Base-by-base conservation (phyloP, 179 eudicot genomes). In the Nepenthes alata region DNA sequence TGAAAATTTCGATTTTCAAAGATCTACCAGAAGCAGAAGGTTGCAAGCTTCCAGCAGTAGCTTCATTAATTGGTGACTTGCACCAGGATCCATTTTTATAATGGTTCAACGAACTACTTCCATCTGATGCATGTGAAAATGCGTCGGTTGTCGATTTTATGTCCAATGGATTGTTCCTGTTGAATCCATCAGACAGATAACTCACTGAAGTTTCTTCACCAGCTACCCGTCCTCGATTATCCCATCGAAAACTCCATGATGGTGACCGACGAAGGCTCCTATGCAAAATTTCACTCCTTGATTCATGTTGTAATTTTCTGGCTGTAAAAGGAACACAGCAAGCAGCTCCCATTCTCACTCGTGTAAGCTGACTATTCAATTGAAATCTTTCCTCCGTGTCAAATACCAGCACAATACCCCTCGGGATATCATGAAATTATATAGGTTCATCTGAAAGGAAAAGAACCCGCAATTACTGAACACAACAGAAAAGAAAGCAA, bases 201-300 rank as follows among this genome's bases (percentile, higher is more conserved):
- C 80, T 77, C 45, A 77, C 37, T 45, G 95, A 79, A 49, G 83
- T 66, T 35, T 86, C 98, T 75, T 93, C 98, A 55, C 89, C 95
- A 59, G 95, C 96, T 55, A 85, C 90, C 57, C 96, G 80, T 35
- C 85, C 87, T 71, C 96, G 80, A 67, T 81, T 93, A 79, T 93
- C 98, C 98, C 95, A 85, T 16, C 90, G 81, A 64, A 93, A 80
- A 78, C 96, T 93, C 98, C 98, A 93, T 2, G 93, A 75, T 57
- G 98, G 96, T 11, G 98, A 93, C 70, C 83, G 73, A 61, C 85
- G 74, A 37, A 70, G 66, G 73, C 83, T 82, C 72, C 98, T 83
- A 44, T 77, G 82, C 62, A 71, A 52, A 72, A 72, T 59, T 39
- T 93, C 98, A 55, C 77, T 69, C 56, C 73, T 70, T 9, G 95